Conservation (phyloP, 495 filamentous ascomycete species). For the Hypomontagnella monticulosa region DNA sequence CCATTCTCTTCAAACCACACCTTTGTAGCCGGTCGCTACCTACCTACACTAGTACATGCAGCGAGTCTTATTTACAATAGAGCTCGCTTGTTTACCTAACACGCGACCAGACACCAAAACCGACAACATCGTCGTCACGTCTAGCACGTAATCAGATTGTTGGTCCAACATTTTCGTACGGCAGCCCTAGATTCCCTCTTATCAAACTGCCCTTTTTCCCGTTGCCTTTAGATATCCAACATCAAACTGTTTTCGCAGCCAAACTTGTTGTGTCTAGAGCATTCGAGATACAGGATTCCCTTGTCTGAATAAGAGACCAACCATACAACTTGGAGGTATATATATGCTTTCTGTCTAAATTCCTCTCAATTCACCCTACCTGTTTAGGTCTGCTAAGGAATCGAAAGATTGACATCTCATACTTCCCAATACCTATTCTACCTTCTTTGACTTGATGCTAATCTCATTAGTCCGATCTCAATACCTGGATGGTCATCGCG, state of each 20-base stretch:
- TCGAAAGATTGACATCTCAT: constrained; percentile 7
- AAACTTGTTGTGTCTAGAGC: constrained; percentile 13
- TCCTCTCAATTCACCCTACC: too few relatives aligned
- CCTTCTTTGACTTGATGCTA: too few relatives aligned
- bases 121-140: neutral
- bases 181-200: constrained; percentile 7
- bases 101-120: neutral
- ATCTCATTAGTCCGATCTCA: too few relatives aligned
- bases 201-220: neutral
- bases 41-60: too few relatives aligned
- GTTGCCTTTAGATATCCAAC: neutral
- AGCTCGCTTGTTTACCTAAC: constrained; percentile 6
- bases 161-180: constrained; percentile 5
- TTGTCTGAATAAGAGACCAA: neutral
- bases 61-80: neutral
- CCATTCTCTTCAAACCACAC: too few relatives aligned
- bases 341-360: neutral
- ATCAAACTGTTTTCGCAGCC: constrained; percentile 9
- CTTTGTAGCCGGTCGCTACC: too few relatives aligned
- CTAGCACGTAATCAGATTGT: constrained; percentile 11
- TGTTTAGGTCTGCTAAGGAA: too few relatives aligned
- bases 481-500: too few relatives aligned
- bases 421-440: neutral
- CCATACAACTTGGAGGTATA: neutral
- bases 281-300: constrained; percentile 3